phyloP scores from a whole-genome alignment of 2,329 filamentous ascomycete genomes.

The Neocucurbitaria cava region DNA sequence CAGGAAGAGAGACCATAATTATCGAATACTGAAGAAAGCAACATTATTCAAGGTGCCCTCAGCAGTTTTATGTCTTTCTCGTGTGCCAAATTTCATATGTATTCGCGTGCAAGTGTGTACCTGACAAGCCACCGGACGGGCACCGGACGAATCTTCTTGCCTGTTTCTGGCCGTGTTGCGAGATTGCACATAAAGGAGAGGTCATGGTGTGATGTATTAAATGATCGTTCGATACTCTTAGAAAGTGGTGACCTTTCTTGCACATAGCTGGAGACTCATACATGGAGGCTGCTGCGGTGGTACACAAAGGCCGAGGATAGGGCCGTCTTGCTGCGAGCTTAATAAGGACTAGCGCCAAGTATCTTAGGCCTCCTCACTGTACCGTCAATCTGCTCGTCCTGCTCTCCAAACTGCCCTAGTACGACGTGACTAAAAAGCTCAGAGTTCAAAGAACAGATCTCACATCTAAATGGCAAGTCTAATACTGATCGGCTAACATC shows the following conservation, averaged over 20 bases:
- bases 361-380: too few species aligned
- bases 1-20: slow-evolving; percentile 29
- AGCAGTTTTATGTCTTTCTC: background rate
- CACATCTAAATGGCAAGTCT: background rate
- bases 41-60: background rate
- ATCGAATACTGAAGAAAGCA: background rate
- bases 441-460: background rate
- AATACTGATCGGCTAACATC: background rate
- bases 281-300: too few species aligned
- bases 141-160: background rate
- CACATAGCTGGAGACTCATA: too few species aligned
- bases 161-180: background rate
- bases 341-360: too few species aligned
- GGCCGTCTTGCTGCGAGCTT: too few species aligned
- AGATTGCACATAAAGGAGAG: background rate
- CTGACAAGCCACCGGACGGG: background rate
- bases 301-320: too few species aligned
- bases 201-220: too few species aligned
- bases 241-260: too few species aligned
- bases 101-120: background rate
- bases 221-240: too few species aligned
- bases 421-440: background rate
- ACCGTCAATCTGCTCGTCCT: too few species aligned
- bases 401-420: too few species aligned
- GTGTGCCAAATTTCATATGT: background rate